phyloP scores from a whole-genome alignment of 1,284 basidiomycete genomes.

The Flammula alnicola region DNA sequence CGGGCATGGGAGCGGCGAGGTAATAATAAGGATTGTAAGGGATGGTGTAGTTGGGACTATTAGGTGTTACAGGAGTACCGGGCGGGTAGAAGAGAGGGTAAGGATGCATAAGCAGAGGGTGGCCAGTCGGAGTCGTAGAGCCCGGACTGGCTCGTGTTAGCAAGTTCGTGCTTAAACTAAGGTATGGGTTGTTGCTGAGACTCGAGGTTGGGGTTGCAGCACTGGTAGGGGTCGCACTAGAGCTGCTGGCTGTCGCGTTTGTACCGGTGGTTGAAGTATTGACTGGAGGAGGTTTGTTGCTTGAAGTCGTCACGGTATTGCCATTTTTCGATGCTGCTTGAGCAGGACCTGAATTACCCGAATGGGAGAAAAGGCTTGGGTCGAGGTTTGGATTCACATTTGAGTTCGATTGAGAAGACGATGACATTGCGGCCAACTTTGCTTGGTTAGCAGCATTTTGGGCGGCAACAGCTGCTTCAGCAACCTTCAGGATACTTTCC shows the following conservation, averaged over 20 bases:
- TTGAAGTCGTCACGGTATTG: not conserved
- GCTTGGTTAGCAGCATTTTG: constrained; percentile 33
- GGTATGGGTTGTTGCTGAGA: constrained; percentile 38
- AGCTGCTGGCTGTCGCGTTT: constrained; percentile 12
- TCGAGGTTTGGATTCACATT: constrained; percentile 29
- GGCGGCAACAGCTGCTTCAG: constrained; percentile 39
- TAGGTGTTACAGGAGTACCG: constrained; percentile 39
- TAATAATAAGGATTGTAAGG: constrained; percentile 49
- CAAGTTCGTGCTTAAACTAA: constrained; percentile 32
- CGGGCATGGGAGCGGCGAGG: constrained; percentile 37
- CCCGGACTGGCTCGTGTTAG: constrained; percentile 22
- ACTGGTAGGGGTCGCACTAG: constrained; percentile 18
- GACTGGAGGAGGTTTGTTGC: constrained; percentile 7
- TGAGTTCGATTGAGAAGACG: constrained; percentile 8
- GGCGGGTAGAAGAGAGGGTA: constrained; percentile 44
- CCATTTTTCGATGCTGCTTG: not conserved
- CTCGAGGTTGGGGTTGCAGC: constrained; percentile 24
- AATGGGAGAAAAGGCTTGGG: constrained; percentile 25
- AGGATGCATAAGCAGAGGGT: constrained; percentile 38
- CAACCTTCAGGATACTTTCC: constrained; percentile 38
- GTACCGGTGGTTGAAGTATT: constrained; percentile 17
- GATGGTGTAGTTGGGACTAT: constrained; percentile 36
- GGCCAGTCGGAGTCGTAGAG: constrained; percentile 24
- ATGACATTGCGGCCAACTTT: constrained; percentile 13
- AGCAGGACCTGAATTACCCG: constrained; percentile 1